Evolutionary conservation across 768 basidiomycete species (phyloP), one percentile per base, ranked within the genome.

Genomic region (Multifurca ochricompacta): DNA sequence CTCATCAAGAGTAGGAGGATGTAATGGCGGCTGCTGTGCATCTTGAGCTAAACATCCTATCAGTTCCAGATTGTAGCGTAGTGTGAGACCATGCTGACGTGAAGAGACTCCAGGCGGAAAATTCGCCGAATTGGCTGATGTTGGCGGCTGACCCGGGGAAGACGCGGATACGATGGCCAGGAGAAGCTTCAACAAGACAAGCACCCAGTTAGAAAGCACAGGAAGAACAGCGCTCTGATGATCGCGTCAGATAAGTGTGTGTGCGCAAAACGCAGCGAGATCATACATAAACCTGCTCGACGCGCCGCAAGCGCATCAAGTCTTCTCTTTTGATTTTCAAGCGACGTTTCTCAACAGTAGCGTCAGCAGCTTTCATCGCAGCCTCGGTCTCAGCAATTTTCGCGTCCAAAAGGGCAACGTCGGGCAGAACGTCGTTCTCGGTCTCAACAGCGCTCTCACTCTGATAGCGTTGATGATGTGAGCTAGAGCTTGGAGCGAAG

Each of bases 251-350:
- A 47, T 18, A 40, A 62, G 37, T 16, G 19, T 23, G 27, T 48
- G n/a, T 3, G 10, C 5, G 53, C 37, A 16, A 41, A 14, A 42
- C 19, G 23, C 31, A 6, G 18, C 13, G 31, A 51, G 39, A 19
- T 66, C 87, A 69, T 65, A 95, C 95, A 69, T 98, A 99, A 63
- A 98, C 87, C 53, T 87, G 77, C 67, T 99, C 96, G 1, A 96
- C 86, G 53, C 95, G 73, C 68, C 88, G 87, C 54, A 99, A 70
- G 44, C 93, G 79, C 76, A 91, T 83, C 19, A 96, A 70, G 64
- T 96, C 91, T 63, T 86, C 86, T 62, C 75, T 83, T 57, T 79
- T 74, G 63, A 83, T 82, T 65, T 76, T 83, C 21, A 81, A 78
- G 63, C 76, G 83, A 57, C 81, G 76, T 63, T 74, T 77, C 48